Base-by-base conservation (phyloP, 2,329 filamentous ascomycete genomes). In the Diplodia intermedia region DNA sequence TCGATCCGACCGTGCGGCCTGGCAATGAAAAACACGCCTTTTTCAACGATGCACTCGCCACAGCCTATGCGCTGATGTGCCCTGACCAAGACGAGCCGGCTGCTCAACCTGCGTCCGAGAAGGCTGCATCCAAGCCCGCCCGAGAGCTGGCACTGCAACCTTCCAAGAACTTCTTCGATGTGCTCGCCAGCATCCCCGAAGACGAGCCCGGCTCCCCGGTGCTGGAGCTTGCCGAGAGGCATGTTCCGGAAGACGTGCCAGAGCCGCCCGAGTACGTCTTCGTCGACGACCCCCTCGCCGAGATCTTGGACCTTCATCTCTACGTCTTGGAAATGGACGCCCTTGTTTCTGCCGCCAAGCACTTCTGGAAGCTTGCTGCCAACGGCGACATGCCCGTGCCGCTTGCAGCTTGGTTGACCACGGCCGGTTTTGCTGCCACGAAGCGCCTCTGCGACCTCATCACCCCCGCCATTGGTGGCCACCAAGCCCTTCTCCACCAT, bases 391-490 rank as follows among this genome's bases (percentile, higher is more conserved):
- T 62, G 15, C 63, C 68, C 20, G 38, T 69, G 6, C 38, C 67
- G 18, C 33, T 69, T 26, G 68, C 68, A n/a, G 68, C 63, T 36
- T 69, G 68, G 68, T 40, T 69, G 8, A 69, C 68, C 31, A 55
- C 47, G 7, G 53, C 66, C 3, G 68, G 63, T 8, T 67, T 67
- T 26, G 23, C 49, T 4, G n/a, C 40, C 3, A n/a, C 43, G 36
- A 54, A 66, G 54, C 53, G 12, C 11, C 20, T 66, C 18, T 54
- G n/a, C 23, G 36, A 43, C 4, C 20, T 66, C 6, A 20, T 55
- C 26, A 31, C 50, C 9, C 63, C 63, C 9, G 50, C 63, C 15
- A 55, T 66, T 33, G 53, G 63, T 23, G 50, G 53, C 33, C 63
- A 66, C 29, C 11, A 18, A 8, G 63, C 36, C 2, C 63, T 55